Conservation (phyloP, 2,329 filamentous ascomycete genomes). For the Fusarium citri region DNA sequence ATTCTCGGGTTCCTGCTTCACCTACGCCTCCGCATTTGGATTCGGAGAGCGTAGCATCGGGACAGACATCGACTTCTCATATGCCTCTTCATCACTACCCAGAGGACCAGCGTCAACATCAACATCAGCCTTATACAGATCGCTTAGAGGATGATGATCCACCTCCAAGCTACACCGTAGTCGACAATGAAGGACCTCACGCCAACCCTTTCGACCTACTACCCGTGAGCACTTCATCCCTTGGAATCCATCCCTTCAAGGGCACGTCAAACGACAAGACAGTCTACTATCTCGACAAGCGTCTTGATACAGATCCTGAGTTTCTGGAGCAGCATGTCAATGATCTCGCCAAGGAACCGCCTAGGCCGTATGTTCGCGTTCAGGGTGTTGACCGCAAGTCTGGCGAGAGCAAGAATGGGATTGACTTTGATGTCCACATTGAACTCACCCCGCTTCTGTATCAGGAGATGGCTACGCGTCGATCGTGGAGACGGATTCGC, state of each 20-base stretch:
- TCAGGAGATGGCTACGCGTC: slow-evolving; percentile 54
- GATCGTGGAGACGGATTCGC: slow-evolving; percentile 58
- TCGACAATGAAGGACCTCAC: slow-evolving; percentile 33
- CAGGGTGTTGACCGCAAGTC: slow-evolving; percentile 64
- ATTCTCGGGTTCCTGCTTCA: slow-evolving; percentile 9
- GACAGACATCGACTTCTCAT: slow-evolving; percentile 29
- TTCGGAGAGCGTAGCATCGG: slow-evolving; percentile 27
- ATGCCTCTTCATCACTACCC: slow-evolving; percentile 40
- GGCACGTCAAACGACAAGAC: slow-evolving; percentile 50
- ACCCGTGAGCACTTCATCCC: slow-evolving; percentile 28
- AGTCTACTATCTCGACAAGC: slow-evolving; percentile 58
- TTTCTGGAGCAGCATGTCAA: slow-evolving; percentile 60
- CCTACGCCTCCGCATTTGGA: slow-evolving; percentile 27
- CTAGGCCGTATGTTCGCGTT: slow-evolving; percentile 64
- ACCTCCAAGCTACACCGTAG: slow-evolving; percentile 38
- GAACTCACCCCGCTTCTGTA: slow-evolving; percentile 70
- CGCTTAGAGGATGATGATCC: slow-evolving; percentile 26
- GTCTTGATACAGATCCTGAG: slow-evolving; percentile 58
- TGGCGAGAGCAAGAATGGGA: slow-evolving; percentile 57
- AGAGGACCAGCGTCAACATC: slow-evolving; percentile 22
- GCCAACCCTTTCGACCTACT: slow-evolving; percentile 27
- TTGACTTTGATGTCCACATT: slow-evolving; percentile 70
- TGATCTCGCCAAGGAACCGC: slow-evolving; percentile 60
- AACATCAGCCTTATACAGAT: slow-evolving; percentile 26
- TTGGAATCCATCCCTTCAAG: slow-evolving; percentile 45